These are phyloP conservation scores for Corymbia maculata DNA, from an alignment of 345 rosid genomes.

Conservation along the genomic window DNA sequence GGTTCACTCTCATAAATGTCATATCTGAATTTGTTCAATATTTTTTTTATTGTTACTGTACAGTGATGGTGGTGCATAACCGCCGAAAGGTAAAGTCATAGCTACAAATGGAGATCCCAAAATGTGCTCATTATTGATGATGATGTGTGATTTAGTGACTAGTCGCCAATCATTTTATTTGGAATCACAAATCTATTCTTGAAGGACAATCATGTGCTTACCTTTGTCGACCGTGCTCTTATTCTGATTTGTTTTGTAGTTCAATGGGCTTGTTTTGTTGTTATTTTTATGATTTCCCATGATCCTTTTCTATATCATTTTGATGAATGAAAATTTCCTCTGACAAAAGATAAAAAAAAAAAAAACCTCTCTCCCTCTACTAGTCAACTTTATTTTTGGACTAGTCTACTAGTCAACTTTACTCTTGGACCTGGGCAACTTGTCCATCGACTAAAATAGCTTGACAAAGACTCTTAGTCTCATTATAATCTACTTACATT, in stretches of 20 bases:
- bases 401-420: not conserved
- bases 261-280: not conserved
- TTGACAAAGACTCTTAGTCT: not conserved
- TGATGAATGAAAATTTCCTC: too few relatives aligned
- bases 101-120: not conserved
- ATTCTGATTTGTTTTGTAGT: not conserved
- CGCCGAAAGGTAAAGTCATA: not conserved
- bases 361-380: not conserved
- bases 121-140: not conserved
- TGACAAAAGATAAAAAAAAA: not conserved
- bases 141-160: not conserved
- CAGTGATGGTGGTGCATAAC: not conserved
- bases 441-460: not conserved
- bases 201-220: not conserved
- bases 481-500: not conserved
- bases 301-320: not conserved
- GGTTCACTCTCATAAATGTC: not conserved
- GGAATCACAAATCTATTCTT: rapidly evolving
- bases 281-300: not conserved
- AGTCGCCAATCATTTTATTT: not conserved
- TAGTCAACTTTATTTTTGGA: not conserved
- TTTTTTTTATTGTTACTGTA: not conserved
- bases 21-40: rapidly evolving
- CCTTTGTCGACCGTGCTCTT: not conserved
- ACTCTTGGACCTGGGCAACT: not conserved